Evolutionary conservation across 179 eudicot genomes (phyloP).

Genomic region (Carnegiea gigantea): DNA sequence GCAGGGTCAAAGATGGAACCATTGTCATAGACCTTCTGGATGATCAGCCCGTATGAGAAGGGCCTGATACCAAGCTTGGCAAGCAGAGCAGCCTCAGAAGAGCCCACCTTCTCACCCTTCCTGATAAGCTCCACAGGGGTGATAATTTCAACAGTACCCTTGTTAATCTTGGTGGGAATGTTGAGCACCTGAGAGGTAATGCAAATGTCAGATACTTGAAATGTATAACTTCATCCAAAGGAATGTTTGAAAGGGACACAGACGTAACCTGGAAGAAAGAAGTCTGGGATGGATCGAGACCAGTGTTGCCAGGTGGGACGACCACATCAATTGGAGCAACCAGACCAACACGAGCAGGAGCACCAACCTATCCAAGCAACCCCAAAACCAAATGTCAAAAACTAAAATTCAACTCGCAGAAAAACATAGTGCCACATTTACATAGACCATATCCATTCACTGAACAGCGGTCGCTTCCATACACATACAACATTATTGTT

Average conservation of each 20-base stretch:
- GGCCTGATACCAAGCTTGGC: slow-evolving; percentile 89
- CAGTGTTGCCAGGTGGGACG: slow-evolving; percentile 96
- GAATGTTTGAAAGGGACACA: not conserved
- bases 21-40: slow-evolving; percentile 59
- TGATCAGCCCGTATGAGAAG: slow-evolving; percentile 75
- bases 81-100: slow-evolving; percentile 85
- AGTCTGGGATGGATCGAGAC: slow-evolving; percentile 93
- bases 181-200: slow-evolving; percentile 55
- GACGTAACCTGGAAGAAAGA: slow-evolving; percentile 83
- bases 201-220: not conserved
- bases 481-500: too few relatives aligned
- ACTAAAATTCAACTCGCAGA: not conserved
- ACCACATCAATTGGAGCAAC: slow-evolving; percentile 87
- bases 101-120: slow-evolving; percentile 90
- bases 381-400: not conserved
- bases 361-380: slow-evolving; percentile 63
- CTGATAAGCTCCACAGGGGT: slow-evolving; percentile 85
- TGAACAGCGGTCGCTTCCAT: too few relatives aligned
- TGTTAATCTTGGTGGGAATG: slow-evolving; percentile 94
- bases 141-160: slow-evolving; percentile 89
- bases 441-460: too few relatives aligned
- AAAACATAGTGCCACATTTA: too few relatives aligned
- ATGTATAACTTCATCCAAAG: not conserved
- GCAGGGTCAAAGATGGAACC: slow-evolving; percentile 83
- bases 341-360: slow-evolving; percentile 95